A percentile compares a stretch with the other conserved stretches of the same genome.
phyloP scores from a whole-genome alignment of 2,329 filamentous ascomycete genomes.

The Apiospora hydei region DNA sequence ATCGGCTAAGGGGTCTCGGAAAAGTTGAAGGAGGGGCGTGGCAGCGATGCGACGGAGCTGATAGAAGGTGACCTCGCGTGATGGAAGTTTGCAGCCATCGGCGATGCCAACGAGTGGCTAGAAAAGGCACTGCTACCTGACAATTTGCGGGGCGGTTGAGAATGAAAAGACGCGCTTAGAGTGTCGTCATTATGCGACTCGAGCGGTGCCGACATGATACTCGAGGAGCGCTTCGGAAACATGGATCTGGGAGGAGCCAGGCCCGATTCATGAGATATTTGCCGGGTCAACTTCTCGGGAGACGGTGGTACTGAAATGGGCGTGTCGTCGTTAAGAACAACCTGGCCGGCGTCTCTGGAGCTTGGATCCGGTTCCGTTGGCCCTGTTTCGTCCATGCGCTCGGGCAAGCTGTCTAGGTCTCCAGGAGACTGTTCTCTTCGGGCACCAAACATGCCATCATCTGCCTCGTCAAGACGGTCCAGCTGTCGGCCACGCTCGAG shows the following conservation, averaged over 20 bases:
- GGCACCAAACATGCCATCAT: conserved; percentile 56
- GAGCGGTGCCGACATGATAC: conserved; percentile 67
- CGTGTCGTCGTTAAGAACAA: conserved; percentile 33
- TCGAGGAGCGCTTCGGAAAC: conserved; percentile 62
- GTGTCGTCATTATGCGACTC: conserved; percentile 77
- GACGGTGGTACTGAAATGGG: conserved; percentile 45
- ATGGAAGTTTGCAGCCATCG: conserved; percentile 54
- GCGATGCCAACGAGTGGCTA: conserved; percentile 58
- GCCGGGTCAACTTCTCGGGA: conserved; percentile 52
- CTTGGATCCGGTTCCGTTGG: conserved; percentile 44
- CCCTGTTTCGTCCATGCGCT: conserved; percentile 33
- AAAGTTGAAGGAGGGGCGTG: conserved; percentile 88
- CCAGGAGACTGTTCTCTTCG: conserved; percentile 66
- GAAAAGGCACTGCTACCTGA: conserved; percentile 70
- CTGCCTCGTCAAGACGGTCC: conserved; percentile 46
- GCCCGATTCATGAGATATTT: conserved; percentile 57
- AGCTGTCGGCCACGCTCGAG: conserved; percentile 52
- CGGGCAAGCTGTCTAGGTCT: conserved; percentile 51
- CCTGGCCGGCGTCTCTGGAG: conserved; percentile 46
- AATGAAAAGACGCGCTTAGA: conserved; percentile 62
- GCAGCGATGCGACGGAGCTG: conserved; percentile 80
- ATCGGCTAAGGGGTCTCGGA: conserved; percentile 87
- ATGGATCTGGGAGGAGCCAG: conserved; percentile 59
- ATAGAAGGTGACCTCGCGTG: conserved; percentile 83
- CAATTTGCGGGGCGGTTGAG: conserved; percentile 76